A percentile compares a stretch with the other conserved stretches of the same genome.
Conservation (phyloP, 306 rosid species). For the Calophaca sinica region DNA sequence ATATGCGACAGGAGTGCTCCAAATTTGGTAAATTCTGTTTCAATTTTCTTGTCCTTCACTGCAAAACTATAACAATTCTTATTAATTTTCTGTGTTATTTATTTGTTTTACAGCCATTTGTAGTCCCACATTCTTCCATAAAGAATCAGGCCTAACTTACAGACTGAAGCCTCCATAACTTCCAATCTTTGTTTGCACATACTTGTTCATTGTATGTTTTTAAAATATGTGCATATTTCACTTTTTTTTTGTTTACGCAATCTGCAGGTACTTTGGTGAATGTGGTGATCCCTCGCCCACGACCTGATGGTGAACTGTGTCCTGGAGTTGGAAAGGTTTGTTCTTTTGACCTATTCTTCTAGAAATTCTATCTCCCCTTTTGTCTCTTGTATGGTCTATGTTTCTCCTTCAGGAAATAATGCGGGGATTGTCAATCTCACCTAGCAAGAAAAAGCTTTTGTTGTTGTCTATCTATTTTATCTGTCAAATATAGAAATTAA, state of each 20-base stretch:
- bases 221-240: constrained; percentile 32
- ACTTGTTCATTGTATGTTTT: constrained; percentile 35
- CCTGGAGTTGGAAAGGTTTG: constrained; percentile 92
- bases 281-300: constrained; percentile 88
- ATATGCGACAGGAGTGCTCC: constrained; percentile 90
- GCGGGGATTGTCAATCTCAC: constrained; percentile 12
- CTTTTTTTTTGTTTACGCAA: constrained; percentile 17
- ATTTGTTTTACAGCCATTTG: constrained; percentile 83
- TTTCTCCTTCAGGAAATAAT: constrained; percentile 28
- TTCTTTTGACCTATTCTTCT: constrained; percentile 5
- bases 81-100: constrained; percentile 59
- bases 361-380: neutral
- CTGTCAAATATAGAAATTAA: neutral
- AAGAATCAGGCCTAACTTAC: constrained; percentile 83
- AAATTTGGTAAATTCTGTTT: constrained; percentile 70
- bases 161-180: constrained; percentile 80
- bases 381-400: neutral
- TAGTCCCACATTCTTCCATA: constrained; percentile 81
- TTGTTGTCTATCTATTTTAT: neutral
- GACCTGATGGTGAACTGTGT: constrained; percentile 61
- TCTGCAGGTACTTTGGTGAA: constrained; percentile 82
- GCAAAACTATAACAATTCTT: constrained; percentile 38
- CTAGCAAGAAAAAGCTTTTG: constrained; percentile 21
- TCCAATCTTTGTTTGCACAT: constrained; percentile 53
- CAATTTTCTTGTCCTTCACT: neutral